phyloP scores from a whole-genome alignment of 805 yeast species.

The Spathaspora girioi region DNA sequence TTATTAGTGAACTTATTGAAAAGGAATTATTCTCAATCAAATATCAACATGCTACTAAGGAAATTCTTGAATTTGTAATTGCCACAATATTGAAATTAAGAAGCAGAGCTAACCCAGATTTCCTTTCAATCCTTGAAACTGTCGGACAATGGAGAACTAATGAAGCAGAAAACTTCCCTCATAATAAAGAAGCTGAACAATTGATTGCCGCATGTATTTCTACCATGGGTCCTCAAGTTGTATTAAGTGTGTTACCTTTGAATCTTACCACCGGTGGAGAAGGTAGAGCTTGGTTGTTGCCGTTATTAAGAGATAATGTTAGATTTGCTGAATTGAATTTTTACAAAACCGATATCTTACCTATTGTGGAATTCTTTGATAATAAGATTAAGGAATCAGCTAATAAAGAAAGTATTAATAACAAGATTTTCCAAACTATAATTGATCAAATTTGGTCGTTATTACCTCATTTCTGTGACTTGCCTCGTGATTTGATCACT shows the following conservation, averaged over 20 bases:
- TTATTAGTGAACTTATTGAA: conserved; percentile 49
- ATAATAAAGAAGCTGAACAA: conserved; percentile 71
- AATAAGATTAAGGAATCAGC: conserved; percentile 40
- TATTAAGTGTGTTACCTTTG: conserved; percentile 71
- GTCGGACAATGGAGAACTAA: conserved; percentile 86
- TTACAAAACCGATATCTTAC: conserved; percentile 62
- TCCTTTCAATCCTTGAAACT: conserved; percentile 59
- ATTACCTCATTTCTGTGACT: conserved; percentile 82
- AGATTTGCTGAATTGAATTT: conserved; percentile 64
- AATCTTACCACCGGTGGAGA: conserved; percentile 61
- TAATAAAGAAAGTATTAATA: conserved; percentile 59
- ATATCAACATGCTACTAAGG: conserved; percentile 73
- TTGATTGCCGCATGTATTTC: conserved; percentile 77
- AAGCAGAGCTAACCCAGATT: conserved; percentile 65
- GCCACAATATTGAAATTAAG: conserved; percentile 62
- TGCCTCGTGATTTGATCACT: conserved; percentile 67
- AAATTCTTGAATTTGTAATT: conserved; percentile 64
- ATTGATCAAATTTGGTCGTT: conserved; percentile 91
- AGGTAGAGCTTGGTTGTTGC: conserved; percentile 97
- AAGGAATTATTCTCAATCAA: conserved; percentile 65
- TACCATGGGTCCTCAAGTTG: conserved; percentile 82
- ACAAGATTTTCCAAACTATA: conserved; percentile 78
- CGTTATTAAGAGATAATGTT: conserved; percentile 83
- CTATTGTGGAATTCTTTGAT: conserved; percentile 56
- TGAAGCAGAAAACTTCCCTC: conserved; percentile 64